Percentiles rank a stretch among this genome's conserved stretches.
phyloP scores from a whole-genome alignment of 164 flowering plant genomes.

The Magnolia sinica region DNA sequence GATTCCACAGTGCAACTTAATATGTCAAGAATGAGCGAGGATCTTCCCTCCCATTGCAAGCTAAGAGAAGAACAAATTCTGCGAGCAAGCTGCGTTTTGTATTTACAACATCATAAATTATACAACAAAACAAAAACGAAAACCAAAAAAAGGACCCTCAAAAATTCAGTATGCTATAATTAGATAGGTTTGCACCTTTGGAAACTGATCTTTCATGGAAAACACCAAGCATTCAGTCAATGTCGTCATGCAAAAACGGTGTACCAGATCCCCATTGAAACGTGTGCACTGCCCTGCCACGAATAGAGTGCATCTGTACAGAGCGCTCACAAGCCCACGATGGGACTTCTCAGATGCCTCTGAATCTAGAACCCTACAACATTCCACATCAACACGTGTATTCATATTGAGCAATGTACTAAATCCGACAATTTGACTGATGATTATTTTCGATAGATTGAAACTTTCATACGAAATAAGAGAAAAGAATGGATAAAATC shows the following conservation, averaged over 20 bases:
- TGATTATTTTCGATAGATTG: no score
- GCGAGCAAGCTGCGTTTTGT: conserved; percentile 56
- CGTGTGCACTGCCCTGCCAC: conserved; percentile 31
- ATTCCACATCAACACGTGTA: neutral
- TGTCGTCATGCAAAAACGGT: conserved; percentile 34
- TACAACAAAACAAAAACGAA: neutral
- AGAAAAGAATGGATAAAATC: neutral
- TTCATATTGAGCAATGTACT: neutral
- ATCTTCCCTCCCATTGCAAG: conserved; percentile 25
- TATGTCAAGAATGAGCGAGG: conserved; percentile 31
- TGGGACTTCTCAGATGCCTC: conserved; percentile 48
- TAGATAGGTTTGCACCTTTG: conserved; percentile 41
- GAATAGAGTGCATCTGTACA: conserved; percentile 42
- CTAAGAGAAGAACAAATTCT: conserved; percentile 50
- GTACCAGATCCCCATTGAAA: conserved; percentile 42
- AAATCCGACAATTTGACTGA: neutral
- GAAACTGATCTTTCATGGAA: conserved; percentile 41
- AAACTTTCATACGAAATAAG: neutral
- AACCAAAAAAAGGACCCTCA: neutral
- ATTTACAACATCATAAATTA: conserved; percentile 8
- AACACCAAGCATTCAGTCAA: conserved; percentile 50
- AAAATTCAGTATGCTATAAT: neutral
- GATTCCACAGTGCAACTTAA: conserved; percentile 34
- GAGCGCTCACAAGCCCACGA: conserved; percentile 35
- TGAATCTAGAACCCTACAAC: conserved; percentile 54